These are phyloP conservation scores for Lodderomyces elongisporus DNA, from an alignment of 1,139 yeast species.

Conservation along the genomic window DNA sequence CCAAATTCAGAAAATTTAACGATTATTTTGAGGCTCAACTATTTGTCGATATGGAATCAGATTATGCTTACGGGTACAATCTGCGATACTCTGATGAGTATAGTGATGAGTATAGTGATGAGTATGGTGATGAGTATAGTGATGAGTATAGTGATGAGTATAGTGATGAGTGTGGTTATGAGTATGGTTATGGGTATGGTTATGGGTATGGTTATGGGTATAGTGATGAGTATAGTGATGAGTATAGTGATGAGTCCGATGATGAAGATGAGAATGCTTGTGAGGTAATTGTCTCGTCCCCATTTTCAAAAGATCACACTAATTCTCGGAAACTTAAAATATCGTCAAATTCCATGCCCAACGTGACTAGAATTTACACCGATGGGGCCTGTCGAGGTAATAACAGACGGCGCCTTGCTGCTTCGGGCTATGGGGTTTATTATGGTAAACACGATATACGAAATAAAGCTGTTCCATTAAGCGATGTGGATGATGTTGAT, in stretches of 20 bases:
- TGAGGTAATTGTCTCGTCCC: constrained; percentile 2
- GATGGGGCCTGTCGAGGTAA: constrained; percentile 69
- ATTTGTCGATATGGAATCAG: too few species aligned
- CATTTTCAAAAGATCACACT: background rate
- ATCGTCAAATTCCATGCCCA: background rate
- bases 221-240: too few species aligned
- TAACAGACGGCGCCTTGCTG: constrained; percentile 44
- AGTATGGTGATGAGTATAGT: too few species aligned
- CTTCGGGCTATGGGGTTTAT: constrained; percentile 66
- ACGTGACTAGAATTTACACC: constrained; percentile 38
- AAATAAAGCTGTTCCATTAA: constrained; percentile 49
- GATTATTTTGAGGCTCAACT: constrained; percentile 40
- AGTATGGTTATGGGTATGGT: too few species aligned
- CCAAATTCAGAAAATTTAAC: constrained; percentile 51
- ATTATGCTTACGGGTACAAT: too few species aligned
- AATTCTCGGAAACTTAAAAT: too few species aligned
- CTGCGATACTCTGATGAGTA: too few species aligned
- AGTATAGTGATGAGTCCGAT: too few species aligned
- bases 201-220: too few species aligned
- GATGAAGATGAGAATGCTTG: background rate
- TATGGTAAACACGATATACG: constrained; percentile 54
- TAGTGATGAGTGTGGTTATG: too few species aligned
- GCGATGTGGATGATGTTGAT: constrained; percentile 17
- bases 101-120: too few species aligned
- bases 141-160: too few species aligned